Conservation (phyloP, 805 yeast species). For the Priceomyces castillae region DNA sequence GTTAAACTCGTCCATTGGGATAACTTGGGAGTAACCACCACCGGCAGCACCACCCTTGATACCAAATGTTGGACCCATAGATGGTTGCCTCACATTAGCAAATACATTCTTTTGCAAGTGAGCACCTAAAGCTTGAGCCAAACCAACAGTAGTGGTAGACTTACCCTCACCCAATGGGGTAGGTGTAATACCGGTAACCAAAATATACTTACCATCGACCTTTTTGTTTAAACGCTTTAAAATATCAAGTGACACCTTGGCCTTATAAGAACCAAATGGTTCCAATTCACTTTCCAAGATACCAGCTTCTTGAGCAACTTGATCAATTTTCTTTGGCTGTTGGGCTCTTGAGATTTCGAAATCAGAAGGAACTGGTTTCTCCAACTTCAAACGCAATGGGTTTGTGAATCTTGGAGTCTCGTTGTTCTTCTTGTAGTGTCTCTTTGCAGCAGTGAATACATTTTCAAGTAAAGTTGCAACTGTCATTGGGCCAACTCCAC, state of each 20-base stretch:
- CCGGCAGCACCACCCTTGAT: constrained; percentile 91
- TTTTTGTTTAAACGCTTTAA: constrained; percentile 59
- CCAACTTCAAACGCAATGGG: constrained; percentile 56
- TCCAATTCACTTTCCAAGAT: constrained; percentile 67
- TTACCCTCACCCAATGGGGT: constrained; percentile 87
- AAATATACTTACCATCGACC: constrained; percentile 66
- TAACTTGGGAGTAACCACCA: constrained; percentile 84
- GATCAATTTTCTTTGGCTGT: constrained; percentile 64
- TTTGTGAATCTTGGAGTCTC: constrained; percentile 44
- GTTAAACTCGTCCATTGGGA: constrained; percentile 87
- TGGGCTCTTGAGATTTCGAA: constrained; percentile 76
- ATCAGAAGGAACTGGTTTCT: constrained; percentile 77
- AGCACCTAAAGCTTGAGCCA: constrained; percentile 78
- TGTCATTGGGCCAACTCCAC: constrained; percentile 93
- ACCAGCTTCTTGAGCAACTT: constrained; percentile 69
- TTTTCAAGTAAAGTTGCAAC: constrained; percentile 78
- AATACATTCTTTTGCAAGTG: constrained; percentile 65
- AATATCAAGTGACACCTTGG: constrained; percentile 65
- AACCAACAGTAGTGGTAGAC: constrained; percentile 79
- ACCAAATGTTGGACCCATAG: constrained; percentile 89
- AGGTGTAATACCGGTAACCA: constrained; percentile 83
- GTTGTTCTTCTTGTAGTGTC: constrained; percentile 39
- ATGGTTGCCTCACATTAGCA: constrained; percentile 84
- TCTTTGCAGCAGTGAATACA: constrained; percentile 66
- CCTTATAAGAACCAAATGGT: constrained; percentile 73